Percentiles rank a stretch among this genome's conserved stretches.
These are phyloP conservation scores for Mycena filopes DNA, from an alignment of 768 basidiomycete genomes.

Conservation along the genomic window DNA sequence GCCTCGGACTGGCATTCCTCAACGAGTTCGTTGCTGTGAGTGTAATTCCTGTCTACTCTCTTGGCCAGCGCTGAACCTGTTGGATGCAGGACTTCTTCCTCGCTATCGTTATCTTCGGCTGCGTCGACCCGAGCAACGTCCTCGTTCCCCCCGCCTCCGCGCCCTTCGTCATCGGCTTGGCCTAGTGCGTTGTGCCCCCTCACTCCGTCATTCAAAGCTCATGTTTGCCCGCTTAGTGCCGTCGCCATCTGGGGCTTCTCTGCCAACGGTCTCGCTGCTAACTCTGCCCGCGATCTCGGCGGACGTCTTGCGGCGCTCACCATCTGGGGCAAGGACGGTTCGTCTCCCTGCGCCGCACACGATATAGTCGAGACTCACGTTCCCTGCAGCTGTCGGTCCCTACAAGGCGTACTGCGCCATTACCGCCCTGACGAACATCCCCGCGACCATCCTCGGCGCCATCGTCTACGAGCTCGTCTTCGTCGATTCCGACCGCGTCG, in stretches of 20 bases:
- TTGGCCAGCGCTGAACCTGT: not conserved
- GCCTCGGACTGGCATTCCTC: slow-evolving; percentile 58
- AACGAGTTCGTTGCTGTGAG: slow-evolving; percentile 69
- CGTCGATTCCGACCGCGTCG: slow-evolving; percentile 61
- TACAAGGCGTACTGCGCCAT: slow-evolving; percentile 66
- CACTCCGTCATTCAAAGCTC: not conserved
- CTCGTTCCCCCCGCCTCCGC: slow-evolving; percentile 62
- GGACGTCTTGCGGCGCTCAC: slow-evolving; percentile 69
- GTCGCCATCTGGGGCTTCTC: slow-evolving; percentile 71
- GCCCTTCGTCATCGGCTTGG: slow-evolving; percentile 64
- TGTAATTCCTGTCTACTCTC: slow-evolving; percentile 30
- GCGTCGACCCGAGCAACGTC: slow-evolving; percentile 68
- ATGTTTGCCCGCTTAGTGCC: slow-evolving; percentile 51
- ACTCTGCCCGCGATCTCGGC: slow-evolving; percentile 76
- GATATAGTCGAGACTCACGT: slow-evolving; percentile 44
- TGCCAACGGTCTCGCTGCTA: slow-evolving; percentile 64
- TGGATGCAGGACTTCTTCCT: slow-evolving; percentile 55
- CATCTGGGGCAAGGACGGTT: slow-evolving; percentile 65
- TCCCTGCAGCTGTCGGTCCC: slow-evolving; percentile 24
- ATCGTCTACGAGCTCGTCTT: slow-evolving; percentile 67
- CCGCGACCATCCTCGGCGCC: slow-evolving; percentile 66
- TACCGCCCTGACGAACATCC: slow-evolving; percentile 72
- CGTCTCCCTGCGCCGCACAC: not conserved
- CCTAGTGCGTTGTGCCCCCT: slow-evolving; percentile 60
- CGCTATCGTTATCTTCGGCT: slow-evolving; percentile 62